phyloP scores from a whole-genome alignment of 2,329 filamentous ascomycete genomes.

The Chrysoporthe puriensis region DNA sequence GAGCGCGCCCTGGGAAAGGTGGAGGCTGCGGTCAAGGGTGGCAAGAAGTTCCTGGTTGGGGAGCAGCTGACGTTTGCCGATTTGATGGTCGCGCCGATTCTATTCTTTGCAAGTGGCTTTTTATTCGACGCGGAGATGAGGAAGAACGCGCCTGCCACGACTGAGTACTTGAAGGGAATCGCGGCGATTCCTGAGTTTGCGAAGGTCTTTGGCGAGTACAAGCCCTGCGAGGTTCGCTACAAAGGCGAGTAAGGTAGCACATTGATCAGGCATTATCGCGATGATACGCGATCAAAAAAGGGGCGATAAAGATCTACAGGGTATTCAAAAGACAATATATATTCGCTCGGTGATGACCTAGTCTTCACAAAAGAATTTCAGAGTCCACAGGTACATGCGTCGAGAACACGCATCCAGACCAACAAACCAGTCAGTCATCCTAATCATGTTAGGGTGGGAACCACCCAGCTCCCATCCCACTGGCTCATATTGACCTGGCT shows the following conservation, averaged over 20 bases:
- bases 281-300: neutral
- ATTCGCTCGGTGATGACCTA: neutral
- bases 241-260: conserved; percentile 9
- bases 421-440: too few species aligned
- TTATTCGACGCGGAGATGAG: conserved; percentile 42
- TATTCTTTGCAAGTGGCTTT: conserved; percentile 35
- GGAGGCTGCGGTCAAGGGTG: conserved; percentile 38
- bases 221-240: conserved; percentile 37
- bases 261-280: too few species aligned
- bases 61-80: conserved; percentile 44
- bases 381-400: neutral
- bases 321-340: neutral
- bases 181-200: conserved; percentile 39
- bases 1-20: conserved; percentile 38
- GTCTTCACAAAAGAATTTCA: neutral
- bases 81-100: conserved; percentile 37
- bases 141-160: conserved; percentile 38
- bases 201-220: conserved; percentile 38
- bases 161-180: conserved; percentile 39
- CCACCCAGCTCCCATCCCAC: conserved; percentile 46
- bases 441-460: conserved; percentile 41
- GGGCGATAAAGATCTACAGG: too few species aligned
- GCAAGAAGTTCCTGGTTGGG: conserved; percentile 44
- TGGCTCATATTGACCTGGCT: conserved; percentile 42
- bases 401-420: neutral